These are phyloP conservation scores for Discostella stelligeroides DNA, from an alignment of 108 stramenopile species.

Conservation along the genomic window DNA sequence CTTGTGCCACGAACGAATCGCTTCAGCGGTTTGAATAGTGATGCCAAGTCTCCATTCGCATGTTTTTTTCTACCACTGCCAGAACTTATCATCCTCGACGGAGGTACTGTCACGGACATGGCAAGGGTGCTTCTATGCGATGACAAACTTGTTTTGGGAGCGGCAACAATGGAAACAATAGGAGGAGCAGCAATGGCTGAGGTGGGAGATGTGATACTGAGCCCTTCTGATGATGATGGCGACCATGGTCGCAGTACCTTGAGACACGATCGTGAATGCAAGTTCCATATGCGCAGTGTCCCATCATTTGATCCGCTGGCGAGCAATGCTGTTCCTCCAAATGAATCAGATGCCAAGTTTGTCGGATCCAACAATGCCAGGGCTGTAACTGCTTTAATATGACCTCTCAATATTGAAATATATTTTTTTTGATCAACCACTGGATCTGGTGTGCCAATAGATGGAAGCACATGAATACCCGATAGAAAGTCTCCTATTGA, in stretches of 20 bases:
- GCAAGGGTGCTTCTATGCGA: slow-evolving; percentile 16
- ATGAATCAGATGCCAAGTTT: slow-evolving; percentile 14
- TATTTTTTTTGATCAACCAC: too few species aligned
- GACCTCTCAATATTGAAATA: slow-evolving; percentile 66
- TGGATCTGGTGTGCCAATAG: too few species aligned
- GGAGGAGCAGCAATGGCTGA: slow-evolving; percentile 48
- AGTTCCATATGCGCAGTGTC: slow-evolving; percentile 81
- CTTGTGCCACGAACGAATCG: slow-evolving; percentile 46
- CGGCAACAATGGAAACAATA: slow-evolving; percentile 57
- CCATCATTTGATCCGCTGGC: slow-evolving; percentile 78
- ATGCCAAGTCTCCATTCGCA: slow-evolving; percentile 5
- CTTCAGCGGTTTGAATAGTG: slow-evolving; percentile 34
- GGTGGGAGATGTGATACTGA: slow-evolving; percentile 12
- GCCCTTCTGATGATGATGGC: slow-evolving; percentile 27
- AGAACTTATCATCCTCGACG: not conserved
- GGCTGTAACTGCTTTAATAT: slow-evolving; percentile 65
- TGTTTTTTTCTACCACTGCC: slow-evolving; percentile 10
- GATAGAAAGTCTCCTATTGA: not conserved
- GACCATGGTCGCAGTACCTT: slow-evolving; percentile 75
- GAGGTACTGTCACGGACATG: not conserved
- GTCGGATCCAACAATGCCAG: slow-evolving; percentile 63
- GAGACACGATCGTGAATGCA: slow-evolving; percentile 69
- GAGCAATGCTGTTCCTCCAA: slow-evolving; percentile 26
- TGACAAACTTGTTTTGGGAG: slow-evolving; percentile 39
- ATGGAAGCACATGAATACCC: too few species aligned